These are phyloP conservation scores for Nicotiana attenuata DNA, from an alignment of 257 asterid genomes.

Conservation along the genomic window DNA sequence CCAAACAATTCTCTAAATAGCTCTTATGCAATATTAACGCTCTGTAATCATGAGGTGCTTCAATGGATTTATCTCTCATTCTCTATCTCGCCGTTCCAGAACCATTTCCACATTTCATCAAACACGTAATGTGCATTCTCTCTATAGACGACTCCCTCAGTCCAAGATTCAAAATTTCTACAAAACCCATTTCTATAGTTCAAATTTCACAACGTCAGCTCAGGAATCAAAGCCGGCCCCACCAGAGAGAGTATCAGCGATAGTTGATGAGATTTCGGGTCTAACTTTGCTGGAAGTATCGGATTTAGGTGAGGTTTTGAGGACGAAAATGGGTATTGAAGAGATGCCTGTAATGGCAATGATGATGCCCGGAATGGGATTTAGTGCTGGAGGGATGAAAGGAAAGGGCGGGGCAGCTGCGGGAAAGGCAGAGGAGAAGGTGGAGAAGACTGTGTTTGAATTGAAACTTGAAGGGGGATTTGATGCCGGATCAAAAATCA, in stretches of 20 bases:
- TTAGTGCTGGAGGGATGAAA: slow-evolving; percentile 49
- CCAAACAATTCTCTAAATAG: neutral
- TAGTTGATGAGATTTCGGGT: slow-evolving; percentile 58
- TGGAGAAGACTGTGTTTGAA: slow-evolving; percentile 82
- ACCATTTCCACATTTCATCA: slow-evolving; percentile 16
- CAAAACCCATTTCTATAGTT: slow-evolving; percentile 22
- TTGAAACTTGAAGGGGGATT: slow-evolving; percentile 90
- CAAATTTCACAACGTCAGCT: slow-evolving; percentile 39
- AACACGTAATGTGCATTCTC: neutral
- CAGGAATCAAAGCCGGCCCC: slow-evolving; percentile 34
- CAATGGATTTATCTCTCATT: neutral
- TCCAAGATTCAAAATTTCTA: neutral
- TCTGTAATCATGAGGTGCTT: neutral
- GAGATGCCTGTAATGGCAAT: slow-evolving; percentile 84
- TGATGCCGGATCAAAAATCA: slow-evolving; percentile 63
- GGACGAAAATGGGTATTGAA: slow-evolving; percentile 57
- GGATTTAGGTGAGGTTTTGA: slow-evolving; percentile 54
- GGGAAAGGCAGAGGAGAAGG: slow-evolving; percentile 52
- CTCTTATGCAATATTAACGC: neutral
- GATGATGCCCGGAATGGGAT: slow-evolving; percentile 83
- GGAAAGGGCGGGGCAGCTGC: slow-evolving; percentile 48
- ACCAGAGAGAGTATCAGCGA: slow-evolving; percentile 38
- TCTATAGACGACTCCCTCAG: neutral
- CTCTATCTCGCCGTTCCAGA: slow-evolving; percentile 29
- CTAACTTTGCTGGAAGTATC: slow-evolving; percentile 68